These are phyloP conservation scores for Paradendryphiella salina DNA, from an alignment of 2,329 filamentous ascomycete species.

Conservation along the genomic window DNA sequence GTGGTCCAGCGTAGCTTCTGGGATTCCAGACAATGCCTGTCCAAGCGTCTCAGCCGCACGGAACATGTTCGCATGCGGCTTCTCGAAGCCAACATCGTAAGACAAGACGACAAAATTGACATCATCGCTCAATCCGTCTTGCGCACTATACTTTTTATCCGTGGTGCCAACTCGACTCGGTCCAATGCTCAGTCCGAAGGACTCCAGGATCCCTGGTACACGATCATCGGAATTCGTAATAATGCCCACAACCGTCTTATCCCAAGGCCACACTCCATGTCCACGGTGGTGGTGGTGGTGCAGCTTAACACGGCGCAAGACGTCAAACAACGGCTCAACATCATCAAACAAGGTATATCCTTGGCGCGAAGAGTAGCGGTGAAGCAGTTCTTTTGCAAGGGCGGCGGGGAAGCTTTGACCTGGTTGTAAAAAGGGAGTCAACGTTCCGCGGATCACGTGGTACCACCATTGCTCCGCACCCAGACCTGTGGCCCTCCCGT, in stretches of 20 bases:
- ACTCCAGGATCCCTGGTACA: conserved; percentile 58
- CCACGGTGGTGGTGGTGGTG: not conserved
- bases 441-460: conserved; percentile 60
- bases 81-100: conserved; percentile 64
- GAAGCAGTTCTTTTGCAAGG: conserved; percentile 55
- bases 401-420: conserved; percentile 48
- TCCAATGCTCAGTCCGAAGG: conserved; percentile 56
- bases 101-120: conserved; percentile 65
- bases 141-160: conserved; percentile 21
- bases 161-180: conserved; percentile 17
- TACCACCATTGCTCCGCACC: conserved; percentile 63
- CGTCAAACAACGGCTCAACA: conserved; percentile 52
- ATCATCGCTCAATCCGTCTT: conserved; percentile 35
- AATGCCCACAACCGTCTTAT: conserved; percentile 57
- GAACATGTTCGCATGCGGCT: conserved; percentile 62
- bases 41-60: conserved; percentile 55
- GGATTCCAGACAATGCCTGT: conserved; percentile 33
- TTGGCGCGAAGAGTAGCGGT: conserved; percentile 57
- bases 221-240: conserved; percentile 67
- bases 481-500: conserved; percentile 58
- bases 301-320: conserved; percentile 38
- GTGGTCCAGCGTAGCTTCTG: conserved; percentile 4
- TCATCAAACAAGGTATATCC: conserved; percentile 58
- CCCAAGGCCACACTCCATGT: conserved; percentile 39
- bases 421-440: conserved; percentile 32